Evolutionary conservation across 2,329 filamentous ascomycete species (phyloP).

Genomic region (Lecanicillium sp.): DNA sequence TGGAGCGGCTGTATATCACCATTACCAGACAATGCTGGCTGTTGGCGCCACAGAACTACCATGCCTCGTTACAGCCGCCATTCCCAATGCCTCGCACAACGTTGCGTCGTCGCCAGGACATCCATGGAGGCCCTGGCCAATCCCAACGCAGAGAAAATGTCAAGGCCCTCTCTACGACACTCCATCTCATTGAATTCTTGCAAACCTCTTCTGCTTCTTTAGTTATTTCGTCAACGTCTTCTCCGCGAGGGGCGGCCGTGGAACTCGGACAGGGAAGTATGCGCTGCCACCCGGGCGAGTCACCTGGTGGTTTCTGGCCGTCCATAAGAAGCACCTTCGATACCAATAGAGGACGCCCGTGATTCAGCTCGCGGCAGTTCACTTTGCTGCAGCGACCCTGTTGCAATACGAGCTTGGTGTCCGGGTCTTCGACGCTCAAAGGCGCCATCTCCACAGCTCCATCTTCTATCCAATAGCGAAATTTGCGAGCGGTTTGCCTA

Average conservation of each 20-base stretch:
- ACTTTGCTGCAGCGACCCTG: constrained; percentile 26
- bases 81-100: no score
- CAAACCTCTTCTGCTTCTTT: background rate
- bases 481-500: constrained; percentile 26
- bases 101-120: no score
- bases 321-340: constrained; percentile 30
- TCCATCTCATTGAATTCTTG: constrained; percentile 24
- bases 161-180: constrained; percentile 28
- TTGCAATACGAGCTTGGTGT: constrained; percentile 23
- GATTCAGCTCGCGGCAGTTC: constrained; percentile 27
- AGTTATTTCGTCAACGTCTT: background rate
- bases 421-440: constrained; percentile 25
- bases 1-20: no score
- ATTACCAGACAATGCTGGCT: no score
- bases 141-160: constrained; percentile 29
- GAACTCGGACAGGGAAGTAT: constrained; percentile 18
- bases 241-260: background rate
- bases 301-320: constrained; percentile 20
- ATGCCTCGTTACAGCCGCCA: no score
- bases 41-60: no score
- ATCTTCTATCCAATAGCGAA: constrained; percentile 30
- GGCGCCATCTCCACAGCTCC: constrained; percentile 29
- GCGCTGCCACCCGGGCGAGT: constrained; percentile 21
- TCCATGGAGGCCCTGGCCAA: constrained; percentile 16
- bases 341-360: constrained; percentile 26